These are phyloP conservation scores for Coemansia sp. DNA, from an alignment of 192 early-diverging fungal genomes.

Conservation along the genomic window DNA sequence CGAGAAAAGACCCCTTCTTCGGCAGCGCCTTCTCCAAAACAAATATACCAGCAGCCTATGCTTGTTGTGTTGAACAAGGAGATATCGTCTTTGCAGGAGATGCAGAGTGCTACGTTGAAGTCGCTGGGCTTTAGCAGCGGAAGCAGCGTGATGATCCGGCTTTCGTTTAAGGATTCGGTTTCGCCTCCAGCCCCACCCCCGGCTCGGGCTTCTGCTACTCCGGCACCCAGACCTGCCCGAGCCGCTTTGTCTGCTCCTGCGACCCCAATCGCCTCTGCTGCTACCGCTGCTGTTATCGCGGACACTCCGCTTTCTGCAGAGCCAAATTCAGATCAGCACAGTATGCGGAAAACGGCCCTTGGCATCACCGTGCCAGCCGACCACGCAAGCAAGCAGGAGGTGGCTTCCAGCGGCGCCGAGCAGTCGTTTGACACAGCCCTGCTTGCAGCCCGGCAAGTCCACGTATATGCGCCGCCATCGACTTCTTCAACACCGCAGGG, in stretches of 20 bases:
- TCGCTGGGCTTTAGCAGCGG: slow-evolving; percentile 70
- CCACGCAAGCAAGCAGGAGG: no score
- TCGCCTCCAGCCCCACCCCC: no score
- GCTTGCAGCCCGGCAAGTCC: slow-evolving; percentile 20
- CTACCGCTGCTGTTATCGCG: neutral
- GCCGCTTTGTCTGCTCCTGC: neutral
- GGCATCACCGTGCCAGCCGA: neutral
- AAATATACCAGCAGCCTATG: slow-evolving; percentile 35
- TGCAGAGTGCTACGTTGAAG: slow-evolving; percentile 71
- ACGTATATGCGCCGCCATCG: slow-evolving; percentile 60
- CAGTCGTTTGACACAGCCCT: neutral
- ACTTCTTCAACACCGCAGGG: slow-evolving; percentile 28
- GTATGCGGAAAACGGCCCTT: neutral
- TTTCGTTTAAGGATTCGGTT: slow-evolving; percentile 64
- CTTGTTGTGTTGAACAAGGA: slow-evolving; percentile 48
- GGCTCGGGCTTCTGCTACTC: slow-evolving; percentile 6
- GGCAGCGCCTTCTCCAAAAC: neutral
- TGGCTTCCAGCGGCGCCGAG: neutral
- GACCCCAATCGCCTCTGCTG: neutral
- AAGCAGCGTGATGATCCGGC: slow-evolving; percentile 64
- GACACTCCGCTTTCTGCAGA: neutral
- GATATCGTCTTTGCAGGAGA: slow-evolving; percentile 58
- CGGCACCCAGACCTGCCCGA: neutral
- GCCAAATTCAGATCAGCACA: neutral
- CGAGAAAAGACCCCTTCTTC: no score